These are phyloP conservation scores for Rhodotorula diobovata DNA, from an alignment of 768 basidiomycete genomes.

Conservation along the genomic window DNA sequence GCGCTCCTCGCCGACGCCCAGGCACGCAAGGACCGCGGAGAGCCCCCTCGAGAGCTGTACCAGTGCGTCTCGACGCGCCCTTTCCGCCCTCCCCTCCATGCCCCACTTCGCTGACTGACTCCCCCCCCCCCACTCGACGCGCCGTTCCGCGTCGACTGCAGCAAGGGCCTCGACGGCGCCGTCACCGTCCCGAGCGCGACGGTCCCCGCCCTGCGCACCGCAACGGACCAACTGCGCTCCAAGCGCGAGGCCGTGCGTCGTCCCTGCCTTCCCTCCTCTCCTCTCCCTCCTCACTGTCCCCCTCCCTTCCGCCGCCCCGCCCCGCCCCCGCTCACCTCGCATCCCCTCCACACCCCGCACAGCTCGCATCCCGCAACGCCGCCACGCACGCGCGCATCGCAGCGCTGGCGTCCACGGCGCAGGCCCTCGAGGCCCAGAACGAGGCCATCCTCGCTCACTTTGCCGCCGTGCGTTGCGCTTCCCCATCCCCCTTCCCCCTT, in stretches of 20 bases:
- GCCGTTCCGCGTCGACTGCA: not conserved
- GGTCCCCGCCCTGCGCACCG: slow-evolving; percentile 1
- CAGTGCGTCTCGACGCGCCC: not conserved
- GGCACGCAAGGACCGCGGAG: not conserved
- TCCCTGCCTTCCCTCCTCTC: not conserved
- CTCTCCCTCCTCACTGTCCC: not conserved
- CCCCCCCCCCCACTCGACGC: too few species aligned
- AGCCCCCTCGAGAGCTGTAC: slow-evolving; percentile 9
- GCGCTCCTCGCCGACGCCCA: not conserved
- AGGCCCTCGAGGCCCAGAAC: slow-evolving; percentile 12
- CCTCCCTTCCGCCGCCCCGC: too few species aligned
- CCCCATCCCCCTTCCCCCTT: not conserved
- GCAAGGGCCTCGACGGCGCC: slow-evolving; percentile 13
- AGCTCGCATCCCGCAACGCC: slow-evolving; percentile 18
- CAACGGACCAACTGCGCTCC: not conserved
- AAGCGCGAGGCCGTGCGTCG: slow-evolving; percentile 25
- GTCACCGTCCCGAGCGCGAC: slow-evolving; percentile 22
- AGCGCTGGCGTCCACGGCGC: not conserved
- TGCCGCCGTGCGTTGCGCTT: slow-evolving; percentile 6
- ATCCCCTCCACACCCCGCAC: not conserved
- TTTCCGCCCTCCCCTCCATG: not conserved
- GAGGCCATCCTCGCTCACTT: slow-evolving; percentile 21
- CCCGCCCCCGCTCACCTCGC: too few species aligned
- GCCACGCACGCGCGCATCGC: slow-evolving; percentile 3
- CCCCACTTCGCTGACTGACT: too few species aligned